Base-by-base conservation (phyloP, 495 filamentous ascomycete genomes). In the Penicillium paxilli region DNA sequence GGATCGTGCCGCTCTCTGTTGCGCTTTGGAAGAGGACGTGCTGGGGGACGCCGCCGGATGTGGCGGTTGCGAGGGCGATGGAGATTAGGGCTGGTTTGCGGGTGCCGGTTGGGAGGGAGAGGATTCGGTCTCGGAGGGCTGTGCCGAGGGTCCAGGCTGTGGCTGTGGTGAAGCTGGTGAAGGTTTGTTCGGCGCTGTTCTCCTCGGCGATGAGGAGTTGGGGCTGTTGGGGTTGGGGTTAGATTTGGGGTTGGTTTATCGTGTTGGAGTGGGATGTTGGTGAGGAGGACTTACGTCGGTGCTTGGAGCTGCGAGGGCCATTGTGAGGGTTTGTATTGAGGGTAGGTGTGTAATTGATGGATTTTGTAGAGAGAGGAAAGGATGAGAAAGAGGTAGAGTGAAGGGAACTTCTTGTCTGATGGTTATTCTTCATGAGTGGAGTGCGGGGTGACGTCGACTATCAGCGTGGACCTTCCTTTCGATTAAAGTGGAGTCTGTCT, bases 81-180 rank as follows among this genome's bases (percentile, higher is more conserved):
- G 82, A 83, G 68, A 92, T 84, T 6, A 88, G 65, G 21, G 81
- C 79, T 0, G 87, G 80, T 55, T 69, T 73, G 66, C 74, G 74
- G 20, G 70, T 66, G 1, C 37, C 10, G n/a, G 66, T 55, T 0
- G 82, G 67, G 25, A 86, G 75, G 19, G 77, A 66, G 45, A 83
- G 72, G 19, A 90, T 80, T 9, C 84, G 82, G 10, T 73, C 74
- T 49, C 86, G 83, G 12, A 91, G 80, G 19, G 81, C 77, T 40
- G 71, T 75, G 42, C 87, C 88, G 22, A 91, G 78, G 11, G 76
- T 67, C 82, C 81, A 90, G 49, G 88, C 89, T 38, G 86, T 84
- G 20, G 74, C 70, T 17, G 80, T 63, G 20, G 86, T 89, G 75
- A 92, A 91, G 51, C 75, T 66, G 30, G 72, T 63, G 63, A 91